Base-by-base conservation (phyloP, 2,329 filamentous ascomycete genomes). In the Knufia petricola region DNA sequence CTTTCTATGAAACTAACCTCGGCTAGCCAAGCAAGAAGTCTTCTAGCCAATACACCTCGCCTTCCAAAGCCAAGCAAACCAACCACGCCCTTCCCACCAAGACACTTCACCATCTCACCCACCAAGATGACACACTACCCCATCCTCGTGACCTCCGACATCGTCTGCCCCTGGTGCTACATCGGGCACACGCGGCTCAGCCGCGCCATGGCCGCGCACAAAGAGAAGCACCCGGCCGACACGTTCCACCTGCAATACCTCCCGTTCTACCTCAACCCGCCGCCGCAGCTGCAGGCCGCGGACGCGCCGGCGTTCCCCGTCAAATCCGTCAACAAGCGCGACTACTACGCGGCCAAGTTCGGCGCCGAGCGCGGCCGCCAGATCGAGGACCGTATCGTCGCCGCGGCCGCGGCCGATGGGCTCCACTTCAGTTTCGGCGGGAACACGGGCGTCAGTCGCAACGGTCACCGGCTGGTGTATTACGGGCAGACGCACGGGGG, bases 131-230 rank as follows among this genome's bases (percentile, higher is more conserved):
- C 43, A 17, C 19, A 24, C 43, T 85, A 89, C 70, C 77, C 79
- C 53, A 84, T 94, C 66, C 79, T 82, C 51, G 78, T 87, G 61
- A 79, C 88, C 50, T 86, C 78, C n/a, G 88, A 94, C 68, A 85
- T 80, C 6, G 32, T 92, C 58, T 94, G 87, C 63, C 84, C 86
- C 56, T 78, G 71, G 60, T 85, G 87, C 73, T 92, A 88, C 64
- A 72, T 94, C 13, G 87, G 87, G 65, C 84, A 86, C 62, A 80
- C 80, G 54, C 81, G 85, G 31, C 77, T 94, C 32, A 78, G 83
- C 44, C 76, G 76, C 52, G 86, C 84, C 53, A 90, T 94, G 52
- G 63, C 71, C 7, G 64, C 76, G 24, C 86, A 85, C 69, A 76
- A 78, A 59, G 71, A 76, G 58, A 70, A 73, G 32, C 71, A 86